Evolutionary conservation across 1,284 basidiomycete species (phyloP), one percentile per base, ranked within the genome.

Genomic region (Ganoderma leucocontextum): DNA sequence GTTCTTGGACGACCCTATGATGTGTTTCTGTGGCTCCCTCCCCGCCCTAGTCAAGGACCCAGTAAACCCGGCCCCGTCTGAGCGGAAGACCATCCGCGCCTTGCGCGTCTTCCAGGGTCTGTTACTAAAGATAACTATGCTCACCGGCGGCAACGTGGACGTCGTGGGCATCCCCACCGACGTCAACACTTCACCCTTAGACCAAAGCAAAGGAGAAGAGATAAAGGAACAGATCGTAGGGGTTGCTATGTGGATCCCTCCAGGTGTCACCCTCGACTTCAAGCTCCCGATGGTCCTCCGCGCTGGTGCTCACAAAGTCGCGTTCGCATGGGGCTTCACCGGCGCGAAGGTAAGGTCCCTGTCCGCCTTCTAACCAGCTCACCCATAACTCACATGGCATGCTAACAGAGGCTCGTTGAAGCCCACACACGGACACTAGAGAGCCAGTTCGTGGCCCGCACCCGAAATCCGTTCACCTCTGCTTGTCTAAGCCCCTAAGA

Each of bases 291-390:
- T 38, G 13, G 10, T 41, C 17, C n/a, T 60, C 22, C 58, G 58
- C 38, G 58, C 38, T 12, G 58, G 35, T 17, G 22, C 6, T 12
- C n/a, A 12, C 22, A 60, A 60, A 36, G 58, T 41, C 5, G 35
- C 58, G 22, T 41, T 59, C 38, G 36, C 35, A n/a, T 59, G 58
- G 58, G 58, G 58, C 19, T 59, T 39, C 19, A 59, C 58, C 5
- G 35, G 58, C n/a, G 36, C 22, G 35, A 59, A 59, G 35, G 58
- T 59, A n/a, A 9, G 10, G 47, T 49, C 12, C 38, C 0, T 33
- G 12, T 29, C 25, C 4, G 9, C 29, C 35, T 35, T 19, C 33
- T 10, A 5, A 36, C 35, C 8, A 35, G 19, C 35, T 19, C 15
- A 19, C 35, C 33, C 9, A 19, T 7, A 6, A 13, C 19, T 38